phyloP scores from a whole-genome alignment of 306 rosid species.

The Rosa rugosa region DNA sequence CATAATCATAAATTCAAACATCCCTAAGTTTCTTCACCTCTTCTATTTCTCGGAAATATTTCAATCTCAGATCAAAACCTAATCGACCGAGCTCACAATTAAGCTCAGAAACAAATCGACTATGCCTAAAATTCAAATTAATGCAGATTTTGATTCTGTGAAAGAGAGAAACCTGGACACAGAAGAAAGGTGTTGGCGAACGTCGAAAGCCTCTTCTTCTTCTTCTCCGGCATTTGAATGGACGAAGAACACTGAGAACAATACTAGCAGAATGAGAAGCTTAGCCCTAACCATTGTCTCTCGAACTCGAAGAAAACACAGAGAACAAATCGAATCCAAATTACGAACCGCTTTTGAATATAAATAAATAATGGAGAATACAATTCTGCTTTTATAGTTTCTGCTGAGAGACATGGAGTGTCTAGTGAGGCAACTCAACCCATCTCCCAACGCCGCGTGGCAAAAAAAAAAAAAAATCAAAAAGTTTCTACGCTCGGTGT shows the following conservation, averaged over 20 bases:
- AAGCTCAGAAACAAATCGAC: background rate
- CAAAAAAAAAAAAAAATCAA: background rate
- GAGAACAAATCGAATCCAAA: background rate
- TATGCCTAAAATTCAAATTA: background rate
- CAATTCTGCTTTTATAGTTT: background rate
- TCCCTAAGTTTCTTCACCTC: background rate
- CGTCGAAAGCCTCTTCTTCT: conserved; percentile 47
- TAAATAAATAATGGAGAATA: background rate
- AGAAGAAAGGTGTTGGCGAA: conserved; percentile 72
- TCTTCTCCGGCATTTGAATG: conserved; percentile 39
- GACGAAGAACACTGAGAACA: conserved; percentile 20
- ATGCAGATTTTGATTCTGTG: background rate
- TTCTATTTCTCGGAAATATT: too few species aligned
- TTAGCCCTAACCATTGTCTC: background rate
- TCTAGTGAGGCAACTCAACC: background rate
- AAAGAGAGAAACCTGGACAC: conserved; percentile 60
- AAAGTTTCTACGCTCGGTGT: too few species aligned
- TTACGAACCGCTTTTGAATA: background rate
- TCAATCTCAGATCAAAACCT: too few species aligned
- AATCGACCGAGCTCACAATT: background rate
- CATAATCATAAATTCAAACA: background rate
- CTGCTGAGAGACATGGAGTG: background rate
- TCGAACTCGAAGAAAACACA: background rate
- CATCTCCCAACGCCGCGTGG: conserved; percentile 5
- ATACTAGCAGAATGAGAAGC: conserved; percentile 13